Percentiles rank a stretch among this genome's conserved stretches.
Evolutionary conservation across 306 rosid species (phyloP).

Genomic region (Cercis canadensis): DNA sequence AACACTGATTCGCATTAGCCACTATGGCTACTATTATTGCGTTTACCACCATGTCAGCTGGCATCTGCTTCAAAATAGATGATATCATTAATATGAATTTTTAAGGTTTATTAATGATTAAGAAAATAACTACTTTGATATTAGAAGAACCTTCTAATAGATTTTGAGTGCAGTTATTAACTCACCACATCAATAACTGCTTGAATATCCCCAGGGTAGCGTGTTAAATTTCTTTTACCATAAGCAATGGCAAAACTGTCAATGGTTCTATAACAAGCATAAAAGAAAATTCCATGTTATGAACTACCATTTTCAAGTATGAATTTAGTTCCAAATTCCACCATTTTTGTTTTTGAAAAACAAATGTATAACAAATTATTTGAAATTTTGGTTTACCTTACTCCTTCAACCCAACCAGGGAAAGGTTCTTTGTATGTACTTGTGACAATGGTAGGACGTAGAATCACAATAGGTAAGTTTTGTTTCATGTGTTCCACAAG

Average conservation of each 20-base stretch:
- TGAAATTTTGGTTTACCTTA: conserved; percentile 46
- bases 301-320: too few species aligned
- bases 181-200: conserved; percentile 71
- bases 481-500: conserved; percentile 50
- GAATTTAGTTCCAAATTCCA: too few species aligned
- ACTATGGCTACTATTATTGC: neutral
- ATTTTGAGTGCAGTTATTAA: neutral
- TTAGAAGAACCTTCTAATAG: too few species aligned
- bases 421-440: conserved; percentile 86
- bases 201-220: conserved; percentile 54
- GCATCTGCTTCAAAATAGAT: neutral
- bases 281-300: too few species aligned
- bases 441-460: conserved; percentile 76
- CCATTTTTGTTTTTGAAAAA: neutral
- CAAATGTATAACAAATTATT: too few species aligned
- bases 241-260: conserved; percentile 73
- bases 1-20: too few species aligned
- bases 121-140: too few species aligned
- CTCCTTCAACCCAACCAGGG: conserved; percentile 85
- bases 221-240: conserved; percentile 75
- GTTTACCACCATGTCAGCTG: too few species aligned
- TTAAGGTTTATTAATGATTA: neutral
- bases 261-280: conserved; percentile 63
- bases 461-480: conserved; percentile 44
- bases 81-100: too few species aligned